Conservation (phyloP, 1,284 basidiomycete genomes). For the Fistulinella cinereoalba region DNA sequence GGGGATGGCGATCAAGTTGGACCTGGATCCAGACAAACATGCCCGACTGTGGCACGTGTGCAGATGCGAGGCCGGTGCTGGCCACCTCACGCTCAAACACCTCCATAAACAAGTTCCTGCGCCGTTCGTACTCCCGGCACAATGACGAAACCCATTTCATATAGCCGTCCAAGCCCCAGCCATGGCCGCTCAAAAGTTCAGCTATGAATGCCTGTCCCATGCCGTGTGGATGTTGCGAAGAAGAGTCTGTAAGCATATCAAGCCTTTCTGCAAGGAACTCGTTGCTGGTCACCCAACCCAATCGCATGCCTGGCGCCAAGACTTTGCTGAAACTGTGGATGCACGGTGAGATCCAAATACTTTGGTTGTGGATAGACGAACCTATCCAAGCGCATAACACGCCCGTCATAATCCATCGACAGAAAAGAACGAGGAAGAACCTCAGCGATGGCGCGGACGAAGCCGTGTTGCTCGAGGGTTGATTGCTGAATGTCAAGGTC, state of each 20-base stretch:
- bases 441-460: conserved; percentile 33
- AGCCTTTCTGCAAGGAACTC: conserved; percentile 48
- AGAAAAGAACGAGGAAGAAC: conserved; percentile 43
- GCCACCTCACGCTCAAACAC: conserved; percentile 26
- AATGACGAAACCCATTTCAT: conserved; percentile 34
- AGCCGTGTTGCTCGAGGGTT: conserved; percentile 28
- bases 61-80: conserved; percentile 20
- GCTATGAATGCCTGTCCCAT: conserved; percentile 32
- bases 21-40: conserved; percentile 39
- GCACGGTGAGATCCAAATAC: conserved; percentile 1
- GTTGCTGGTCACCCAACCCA: conserved; percentile 54
- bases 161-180: conserved; percentile 33
- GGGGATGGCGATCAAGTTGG: conserved; percentile 30
- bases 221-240: conserved; percentile 33
- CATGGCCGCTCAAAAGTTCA: conserved; percentile 28
- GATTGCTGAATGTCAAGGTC: conserved; percentile 24
- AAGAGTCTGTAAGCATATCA: conserved; percentile 37
- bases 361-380: too few species aligned
- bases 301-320: conserved; percentile 53
- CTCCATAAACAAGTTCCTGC: conserved; percentile 35
- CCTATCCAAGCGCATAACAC: conserved; percentile 54
- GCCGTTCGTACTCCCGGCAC: conserved; percentile 32
- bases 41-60: conserved; percentile 32
- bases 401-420: conserved; percentile 53
- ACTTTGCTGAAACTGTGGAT: conserved; percentile 36